phyloP scores from a whole-genome alignment of 768 basidiomycete species.

The Crucibulum laeve region DNA sequence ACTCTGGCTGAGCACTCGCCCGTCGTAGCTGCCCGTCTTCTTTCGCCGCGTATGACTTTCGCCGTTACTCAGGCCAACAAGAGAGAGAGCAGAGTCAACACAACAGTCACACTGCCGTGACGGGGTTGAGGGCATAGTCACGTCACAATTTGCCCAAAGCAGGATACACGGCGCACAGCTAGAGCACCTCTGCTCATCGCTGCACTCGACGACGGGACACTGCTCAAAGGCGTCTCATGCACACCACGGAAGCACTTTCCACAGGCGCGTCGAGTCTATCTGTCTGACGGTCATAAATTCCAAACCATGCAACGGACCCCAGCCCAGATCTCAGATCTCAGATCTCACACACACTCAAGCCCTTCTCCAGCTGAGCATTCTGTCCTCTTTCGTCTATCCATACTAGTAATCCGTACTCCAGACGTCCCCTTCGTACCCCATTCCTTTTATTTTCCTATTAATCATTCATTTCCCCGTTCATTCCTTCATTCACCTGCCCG shows the following conservation, averaged over 20 bases:
- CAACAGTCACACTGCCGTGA: constrained; percentile 8
- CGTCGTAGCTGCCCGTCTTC: too few species aligned
- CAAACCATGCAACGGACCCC: constrained; percentile 5
- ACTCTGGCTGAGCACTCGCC: background rate
- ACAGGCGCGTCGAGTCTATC: background rate
- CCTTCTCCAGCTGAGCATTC: constrained; percentile 1
- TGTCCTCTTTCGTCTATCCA: too few species aligned
- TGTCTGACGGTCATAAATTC: constrained; percentile 2
- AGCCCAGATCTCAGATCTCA: constrained; percentile 6
- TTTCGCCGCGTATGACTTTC: constrained; percentile 10
- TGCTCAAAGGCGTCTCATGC: background rate
- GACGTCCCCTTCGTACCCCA: too few species aligned
- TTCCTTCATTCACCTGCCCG: too few species aligned
- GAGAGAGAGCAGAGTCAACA: constrained; percentile 7
- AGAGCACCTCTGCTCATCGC: too few species aligned
- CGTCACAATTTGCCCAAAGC: too few species aligned
- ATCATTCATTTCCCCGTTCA: too few species aligned
- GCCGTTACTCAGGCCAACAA: constrained; percentile 9
- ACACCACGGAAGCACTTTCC: background rate
- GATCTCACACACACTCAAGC: constrained; percentile 4
- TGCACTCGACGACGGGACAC: too few species aligned
- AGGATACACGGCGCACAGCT: too few species aligned
- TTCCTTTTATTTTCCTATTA: too few species aligned
- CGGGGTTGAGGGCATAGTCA: constrained; percentile 10
- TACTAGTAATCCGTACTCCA: too few species aligned